Evolutionary conservation across 495 filamentous ascomycete genomes (phyloP), one percentile per base, ranked within the genome.

Genomic region (Copromyces sp.): DNA sequence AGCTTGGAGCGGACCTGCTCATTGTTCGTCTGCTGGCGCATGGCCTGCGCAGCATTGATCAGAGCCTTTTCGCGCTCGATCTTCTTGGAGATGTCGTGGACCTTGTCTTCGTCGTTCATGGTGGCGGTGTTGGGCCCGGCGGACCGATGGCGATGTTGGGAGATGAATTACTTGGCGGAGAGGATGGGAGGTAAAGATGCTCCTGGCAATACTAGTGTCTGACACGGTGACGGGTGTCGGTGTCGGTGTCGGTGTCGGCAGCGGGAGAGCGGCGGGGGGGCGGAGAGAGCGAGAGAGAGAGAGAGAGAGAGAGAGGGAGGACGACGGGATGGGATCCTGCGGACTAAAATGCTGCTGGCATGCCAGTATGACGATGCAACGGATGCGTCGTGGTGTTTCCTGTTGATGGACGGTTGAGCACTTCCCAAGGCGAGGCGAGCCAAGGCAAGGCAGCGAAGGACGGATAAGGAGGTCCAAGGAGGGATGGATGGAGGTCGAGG

Each of bases 61-160:
- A 99, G 89, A 77, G 91, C 91, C 86, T 95, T 94, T 82, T 99
- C 96, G 81, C 95, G 89, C 87, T 98, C 94, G 83, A 98, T 98
- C 93, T 99, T 98, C 84, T 90, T 91, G 84, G 91, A 89, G 85
- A 98, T 93, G 84, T 94, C 92, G 83, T 86, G 88, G 83, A 95
- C 89, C 77, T 92, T 89, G 77, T 94, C 91, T 77, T 97, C 93
- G 82, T 92, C 88, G 85, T 90, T 90, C 84, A 86, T 90, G 81
- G 81, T 78, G 76, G 79, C 72, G 75, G 78, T 78, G 70, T 78
- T 80, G 78, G 77, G 78, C 72, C 76, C 76, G 82, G 83, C 82
- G 83, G 53, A 65, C 53, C 71, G 42, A 68, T 16, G 37, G 71
- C 65, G 39, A 59, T 20, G 53, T 1, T 35, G 53, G 47, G 20